These are phyloP conservation scores for Myxozyma geophila DNA, from an alignment of 805 yeast genomes.

Conservation along the genomic window DNA sequence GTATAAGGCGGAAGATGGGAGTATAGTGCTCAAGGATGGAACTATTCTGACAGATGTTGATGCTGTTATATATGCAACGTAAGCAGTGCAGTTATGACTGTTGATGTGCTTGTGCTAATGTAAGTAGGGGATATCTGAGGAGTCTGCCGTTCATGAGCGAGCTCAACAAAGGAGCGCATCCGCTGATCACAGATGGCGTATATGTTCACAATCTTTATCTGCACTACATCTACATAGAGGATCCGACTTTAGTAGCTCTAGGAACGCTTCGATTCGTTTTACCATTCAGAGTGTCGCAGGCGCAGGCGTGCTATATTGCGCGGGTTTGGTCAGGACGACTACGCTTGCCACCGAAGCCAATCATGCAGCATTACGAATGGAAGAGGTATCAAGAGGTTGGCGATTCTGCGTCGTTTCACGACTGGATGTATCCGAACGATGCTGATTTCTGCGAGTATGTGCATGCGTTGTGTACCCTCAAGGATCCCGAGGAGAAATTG, in stretches of 20 bases:
- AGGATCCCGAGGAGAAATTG: conserved; percentile 20
- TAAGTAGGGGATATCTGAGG: conserved; percentile 60
- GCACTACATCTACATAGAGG: conserved; percentile 60
- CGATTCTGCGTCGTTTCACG: conserved; percentile 56
- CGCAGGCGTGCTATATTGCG: conserved; percentile 60
- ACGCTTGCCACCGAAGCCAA: conserved; percentile 52
- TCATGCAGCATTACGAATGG: conserved; percentile 54
- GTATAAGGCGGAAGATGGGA: conserved; percentile 48
- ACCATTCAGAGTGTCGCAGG: conserved; percentile 63
- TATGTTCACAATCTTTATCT: conserved; percentile 60
- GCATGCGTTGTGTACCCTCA: conserved; percentile 16
- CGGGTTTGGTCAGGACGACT: conserved; percentile 64
- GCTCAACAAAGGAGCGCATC: conserved; percentile 39
- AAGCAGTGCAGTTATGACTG: background rate
- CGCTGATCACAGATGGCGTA: conserved; percentile 53
- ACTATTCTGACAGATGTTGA: conserved; percentile 55
- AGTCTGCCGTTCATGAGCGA: conserved; percentile 63
- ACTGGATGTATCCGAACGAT: conserved; percentile 59
- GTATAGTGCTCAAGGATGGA: conserved; percentile 58
- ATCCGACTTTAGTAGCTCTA: conserved; percentile 67
- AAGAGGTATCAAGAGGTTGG: conserved; percentile 53
- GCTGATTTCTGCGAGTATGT: conserved; percentile 58
- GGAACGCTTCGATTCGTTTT: conserved; percentile 65
- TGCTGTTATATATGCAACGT: conserved; percentile 65
- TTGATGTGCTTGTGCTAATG: background rate